A percentile compares a stretch with the other conserved stretches of the same genome.
Evolutionary conservation across 176 grass and related monocot species (phyloP).

Genomic region (Carex myosuroides): DNA sequence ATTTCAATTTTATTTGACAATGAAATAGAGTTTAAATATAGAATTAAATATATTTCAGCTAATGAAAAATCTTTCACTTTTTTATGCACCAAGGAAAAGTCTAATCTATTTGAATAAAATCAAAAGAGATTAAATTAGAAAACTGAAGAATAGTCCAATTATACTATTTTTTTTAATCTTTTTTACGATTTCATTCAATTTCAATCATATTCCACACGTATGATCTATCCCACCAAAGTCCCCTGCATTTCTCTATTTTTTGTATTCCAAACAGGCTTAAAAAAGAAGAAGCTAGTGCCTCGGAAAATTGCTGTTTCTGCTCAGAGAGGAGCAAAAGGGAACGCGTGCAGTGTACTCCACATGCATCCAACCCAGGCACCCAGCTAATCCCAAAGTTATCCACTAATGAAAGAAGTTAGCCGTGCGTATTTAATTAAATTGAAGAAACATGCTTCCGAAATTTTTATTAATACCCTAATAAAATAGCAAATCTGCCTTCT

Average conservation of each 20-base stretch:
- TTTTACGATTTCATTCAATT: background rate
- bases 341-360: conserved; percentile 5
- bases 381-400: background rate
- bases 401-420: background rate
- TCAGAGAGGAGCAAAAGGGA: background rate
- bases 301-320: background rate
- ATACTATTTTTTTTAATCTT: no score
- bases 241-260: background rate
- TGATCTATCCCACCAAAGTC: background rate
- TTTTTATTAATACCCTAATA: no score
- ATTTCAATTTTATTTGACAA: no score
- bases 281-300: background rate
- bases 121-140: no score
- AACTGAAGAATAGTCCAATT: no score
- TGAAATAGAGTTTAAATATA: no score
- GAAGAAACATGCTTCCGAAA: no score
- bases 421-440: background rate
- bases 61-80: no score
- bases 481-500: no score
- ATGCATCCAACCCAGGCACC: background rate
- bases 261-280: background rate
- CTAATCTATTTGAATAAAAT: no score
- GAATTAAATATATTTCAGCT: no score
- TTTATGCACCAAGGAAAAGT: no score
- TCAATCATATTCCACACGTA: background rate